Percentiles rank a stretch among this genome's conserved stretches.
Conservation (phyloP, 2,329 filamentous ascomycete species). For the Hypoxylon sp. region DNA sequence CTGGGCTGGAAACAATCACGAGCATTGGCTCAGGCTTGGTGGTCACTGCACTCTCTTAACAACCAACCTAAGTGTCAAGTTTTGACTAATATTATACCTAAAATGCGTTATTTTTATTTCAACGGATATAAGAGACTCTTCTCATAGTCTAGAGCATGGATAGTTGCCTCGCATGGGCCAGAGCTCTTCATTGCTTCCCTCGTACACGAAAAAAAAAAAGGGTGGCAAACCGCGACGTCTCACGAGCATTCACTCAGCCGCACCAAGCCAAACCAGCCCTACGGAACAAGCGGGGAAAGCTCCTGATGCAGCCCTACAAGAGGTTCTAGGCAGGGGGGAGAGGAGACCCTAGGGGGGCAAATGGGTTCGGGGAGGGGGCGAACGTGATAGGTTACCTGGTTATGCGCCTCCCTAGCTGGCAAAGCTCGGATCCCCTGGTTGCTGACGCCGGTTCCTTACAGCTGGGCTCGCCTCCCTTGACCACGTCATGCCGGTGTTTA, state of each 20-base stretch:
- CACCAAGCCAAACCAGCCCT: no score
- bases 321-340: no score
- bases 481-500: slow-evolving; percentile 34
- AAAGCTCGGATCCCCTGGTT: slow-evolving; percentile 15
- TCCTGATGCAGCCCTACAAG: neutral
- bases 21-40: neutral
- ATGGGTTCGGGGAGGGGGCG: neutral
- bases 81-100: neutral
- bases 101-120: no score
- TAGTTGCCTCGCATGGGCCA: no score
- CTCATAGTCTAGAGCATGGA: neutral
- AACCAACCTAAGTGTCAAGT: no score
- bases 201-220: neutral
- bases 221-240: neutral
- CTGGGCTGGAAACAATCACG: neutral
- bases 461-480: neutral
- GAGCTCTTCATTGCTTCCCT: no score
- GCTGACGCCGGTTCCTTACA: neutral
- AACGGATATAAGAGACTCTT: neutral
- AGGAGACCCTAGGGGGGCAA: neutral
- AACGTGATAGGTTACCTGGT: no score
- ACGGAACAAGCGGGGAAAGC: no score
- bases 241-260: slow-evolving; percentile 9
- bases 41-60: no score
- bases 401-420: neutral